Percentiles rank a stretch among this genome's conserved stretches.
phyloP scores from a whole-genome alignment of 2,329 filamentous ascomycete species.

The Ascochyta viciae-villosae region DNA sequence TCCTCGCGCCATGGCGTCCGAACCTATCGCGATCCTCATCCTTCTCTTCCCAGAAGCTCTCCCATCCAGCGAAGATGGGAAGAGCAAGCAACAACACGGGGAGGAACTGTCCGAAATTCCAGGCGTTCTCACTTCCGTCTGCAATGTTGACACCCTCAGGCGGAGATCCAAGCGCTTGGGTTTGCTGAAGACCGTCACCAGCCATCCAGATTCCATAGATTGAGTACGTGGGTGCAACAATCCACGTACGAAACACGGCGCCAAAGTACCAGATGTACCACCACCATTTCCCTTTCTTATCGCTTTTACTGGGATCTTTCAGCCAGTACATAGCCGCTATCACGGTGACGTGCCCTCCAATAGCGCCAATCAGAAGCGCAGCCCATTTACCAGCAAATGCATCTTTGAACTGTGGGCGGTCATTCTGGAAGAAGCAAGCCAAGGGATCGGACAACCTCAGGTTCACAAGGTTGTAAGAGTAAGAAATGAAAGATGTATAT shows the following conservation, averaged over 20 bases:
- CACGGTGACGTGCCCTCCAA: slow-evolving; percentile 38
- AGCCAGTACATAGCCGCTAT: slow-evolving; percentile 42
- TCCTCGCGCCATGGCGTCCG: slow-evolving; percentile 11
- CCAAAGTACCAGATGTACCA: slow-evolving; percentile 33
- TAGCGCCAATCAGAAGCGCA: slow-evolving; percentile 35
- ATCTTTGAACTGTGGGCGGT: slow-evolving; percentile 26
- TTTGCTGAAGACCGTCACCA: slow-evolving; percentile 26
- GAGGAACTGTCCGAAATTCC: slow-evolving; percentile 44
- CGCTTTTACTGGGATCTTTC: slow-evolving; percentile 16
- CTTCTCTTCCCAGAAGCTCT: slow-evolving; percentile 39
- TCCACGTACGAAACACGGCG: slow-evolving; percentile 36
- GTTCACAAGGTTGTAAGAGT: slow-evolving; percentile 33
- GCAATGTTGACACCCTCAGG: slow-evolving; percentile 22
- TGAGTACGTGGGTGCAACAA: slow-evolving; percentile 40
- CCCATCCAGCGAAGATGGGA: slow-evolving; percentile 43
- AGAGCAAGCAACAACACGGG: slow-evolving; percentile 39
- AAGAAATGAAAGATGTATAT: slow-evolving; percentile 41
- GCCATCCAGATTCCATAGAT: slow-evolving; percentile 42
- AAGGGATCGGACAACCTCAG: slow-evolving; percentile 31
- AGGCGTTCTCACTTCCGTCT: slow-evolving; percentile 32
- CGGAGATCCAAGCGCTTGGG: slow-evolving; percentile 36
- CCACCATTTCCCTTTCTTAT: slow-evolving; percentile 24
- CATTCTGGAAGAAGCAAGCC: slow-evolving; percentile 38
- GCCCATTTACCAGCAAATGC: slow-evolving; percentile 41
- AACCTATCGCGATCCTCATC: slow-evolving; percentile 34